Percentiles rank a stretch among this genome's conserved stretches.
These are phyloP conservation scores for Ogataea salicorniae DNA, from an alignment of 805 yeast genomes.

Conservation along the genomic window DNA sequence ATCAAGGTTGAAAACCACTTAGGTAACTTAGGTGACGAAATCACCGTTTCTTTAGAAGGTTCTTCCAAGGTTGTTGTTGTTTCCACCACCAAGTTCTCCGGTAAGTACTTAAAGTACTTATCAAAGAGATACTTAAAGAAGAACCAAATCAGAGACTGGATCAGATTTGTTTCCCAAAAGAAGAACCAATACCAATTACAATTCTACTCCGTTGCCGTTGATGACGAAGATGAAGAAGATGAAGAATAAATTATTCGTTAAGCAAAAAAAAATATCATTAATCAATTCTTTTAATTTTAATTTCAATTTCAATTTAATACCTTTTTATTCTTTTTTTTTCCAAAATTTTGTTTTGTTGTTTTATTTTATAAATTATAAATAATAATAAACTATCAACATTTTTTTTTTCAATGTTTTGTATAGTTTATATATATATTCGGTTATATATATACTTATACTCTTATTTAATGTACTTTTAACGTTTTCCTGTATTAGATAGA, in stretches of 20 bases:
- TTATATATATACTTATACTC: no score
- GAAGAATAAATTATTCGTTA: slow-evolving; percentile 35
- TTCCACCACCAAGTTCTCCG: slow-evolving; percentile 94
- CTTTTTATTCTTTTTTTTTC: not conserved
- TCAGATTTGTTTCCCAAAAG: slow-evolving; percentile 95
- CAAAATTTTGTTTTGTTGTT: not conserved
- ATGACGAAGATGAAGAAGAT: slow-evolving; percentile 85
- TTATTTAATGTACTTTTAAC: no score
- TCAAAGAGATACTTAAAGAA: slow-evolving; percentile 99
- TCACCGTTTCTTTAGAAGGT: slow-evolving; percentile 83
- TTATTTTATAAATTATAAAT: no score
- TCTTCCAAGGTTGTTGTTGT: slow-evolving; percentile 83
- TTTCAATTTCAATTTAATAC: not conserved
- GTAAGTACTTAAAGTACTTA: slow-evolving; percentile 99
- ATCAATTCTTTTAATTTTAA: not conserved
- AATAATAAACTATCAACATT: no score
- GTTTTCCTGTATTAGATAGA: no score
- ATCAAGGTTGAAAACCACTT: slow-evolving; percentile 96
- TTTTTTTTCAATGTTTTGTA: no score
- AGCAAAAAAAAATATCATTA: no score
- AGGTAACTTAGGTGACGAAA: slow-evolving; percentile 95
- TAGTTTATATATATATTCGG: no score
- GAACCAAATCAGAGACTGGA: slow-evolving; percentile 99
- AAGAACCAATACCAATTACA: slow-evolving; percentile 95
- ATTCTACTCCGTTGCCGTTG: slow-evolving; percentile 96